phyloP scores from a whole-genome alignment of 2,329 filamentous ascomycete genomes.

The Botrytis aclada region DNA sequence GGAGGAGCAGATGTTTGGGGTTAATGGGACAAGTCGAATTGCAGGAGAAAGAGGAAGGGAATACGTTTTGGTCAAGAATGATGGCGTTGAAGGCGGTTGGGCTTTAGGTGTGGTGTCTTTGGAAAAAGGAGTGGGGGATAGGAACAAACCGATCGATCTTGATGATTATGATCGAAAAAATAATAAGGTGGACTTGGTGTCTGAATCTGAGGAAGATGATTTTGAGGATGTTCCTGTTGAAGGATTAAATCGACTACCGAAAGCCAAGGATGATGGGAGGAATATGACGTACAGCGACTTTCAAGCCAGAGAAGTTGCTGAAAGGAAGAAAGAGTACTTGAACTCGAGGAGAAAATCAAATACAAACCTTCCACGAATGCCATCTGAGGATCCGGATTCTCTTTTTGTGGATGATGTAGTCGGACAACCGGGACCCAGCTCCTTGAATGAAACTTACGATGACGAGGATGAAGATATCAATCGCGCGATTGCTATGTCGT shows the following conservation, averaged over 20 bases:
- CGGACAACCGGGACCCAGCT: constrained; percentile 20
- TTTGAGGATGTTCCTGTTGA: constrained; percentile 41
- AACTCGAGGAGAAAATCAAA: constrained; percentile 21
- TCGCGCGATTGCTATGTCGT: constrained; percentile 53
- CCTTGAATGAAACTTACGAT: constrained; percentile 4
- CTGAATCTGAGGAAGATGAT: constrained; percentile 58
- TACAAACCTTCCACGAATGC: constrained; percentile 20
- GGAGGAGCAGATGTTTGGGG: constrained; percentile 65
- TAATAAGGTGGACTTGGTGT: constrained; percentile 52
- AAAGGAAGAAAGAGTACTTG: constrained; percentile 28
- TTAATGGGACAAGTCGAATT: constrained; percentile 58
- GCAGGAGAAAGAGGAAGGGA: constrained; percentile 86
- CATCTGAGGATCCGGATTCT: constrained; percentile 29
- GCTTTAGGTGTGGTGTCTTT: constrained; percentile 89
- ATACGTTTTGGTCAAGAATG: constrained; percentile 95
- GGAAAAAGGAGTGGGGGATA: constrained; percentile 73
- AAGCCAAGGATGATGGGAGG: constrained; percentile 23
- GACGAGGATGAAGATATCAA: constrained; percentile 21
- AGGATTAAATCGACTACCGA: constrained; percentile 38
- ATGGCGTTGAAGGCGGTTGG: constrained; percentile 93
- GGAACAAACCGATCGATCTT: constrained; percentile 88
- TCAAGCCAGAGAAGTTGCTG: constrained; percentile 32
- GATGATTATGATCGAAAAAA: constrained; percentile 63
- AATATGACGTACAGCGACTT: constrained; percentile 33
- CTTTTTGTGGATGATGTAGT: constrained; percentile 34